Conservation (phyloP, 2,329 filamentous ascomycete species). For the Talaromyces sp. region DNA sequence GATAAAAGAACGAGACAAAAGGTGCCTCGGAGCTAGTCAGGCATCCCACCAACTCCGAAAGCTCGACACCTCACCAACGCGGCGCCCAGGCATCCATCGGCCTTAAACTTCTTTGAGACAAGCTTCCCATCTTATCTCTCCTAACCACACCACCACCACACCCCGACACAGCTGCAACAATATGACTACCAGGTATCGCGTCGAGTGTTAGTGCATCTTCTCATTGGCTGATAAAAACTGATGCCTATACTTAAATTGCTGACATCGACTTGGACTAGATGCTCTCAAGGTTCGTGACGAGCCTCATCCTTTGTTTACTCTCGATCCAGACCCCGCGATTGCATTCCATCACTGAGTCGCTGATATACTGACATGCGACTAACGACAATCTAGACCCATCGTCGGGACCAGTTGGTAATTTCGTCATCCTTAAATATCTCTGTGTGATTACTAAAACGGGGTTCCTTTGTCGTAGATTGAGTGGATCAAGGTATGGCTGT, state of each 20-base stretch:
- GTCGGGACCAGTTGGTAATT: slow-evolving; percentile 77
- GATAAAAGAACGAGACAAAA: background rate
- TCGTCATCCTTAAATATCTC: background rate
- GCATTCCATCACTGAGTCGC: background rate
- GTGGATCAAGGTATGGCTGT: slow-evolving; percentile 74
- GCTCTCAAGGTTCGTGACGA: slow-evolving; percentile 55
- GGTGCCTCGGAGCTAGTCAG: background rate
- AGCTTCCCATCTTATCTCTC: background rate
- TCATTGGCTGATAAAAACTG: slow-evolving; percentile 8
- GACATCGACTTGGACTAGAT: slow-evolving; percentile 43
- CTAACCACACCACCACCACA: slow-evolving; percentile 3
- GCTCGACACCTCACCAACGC: slow-evolving; percentile 3
- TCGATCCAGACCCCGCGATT: background rate
- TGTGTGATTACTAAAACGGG: background rate
- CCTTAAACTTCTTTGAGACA: background rate
- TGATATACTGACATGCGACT: background rate
- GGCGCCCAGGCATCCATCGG: slow-evolving; percentile 5
- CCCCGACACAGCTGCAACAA: background rate
- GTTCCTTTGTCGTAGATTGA: slow-evolving; percentile 52
- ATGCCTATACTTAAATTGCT: background rate
- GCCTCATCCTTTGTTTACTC: background rate
- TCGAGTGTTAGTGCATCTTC: slow-evolving; percentile 61
- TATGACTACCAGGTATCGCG: slow-evolving; percentile 52
- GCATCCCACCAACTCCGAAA: background rate
- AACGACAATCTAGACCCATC: slow-evolving; percentile 66